These are phyloP conservation scores for Urochloa ruziziensis DNA, from an alignment of 176 grass and related monocot species.

Conservation along the genomic window DNA sequence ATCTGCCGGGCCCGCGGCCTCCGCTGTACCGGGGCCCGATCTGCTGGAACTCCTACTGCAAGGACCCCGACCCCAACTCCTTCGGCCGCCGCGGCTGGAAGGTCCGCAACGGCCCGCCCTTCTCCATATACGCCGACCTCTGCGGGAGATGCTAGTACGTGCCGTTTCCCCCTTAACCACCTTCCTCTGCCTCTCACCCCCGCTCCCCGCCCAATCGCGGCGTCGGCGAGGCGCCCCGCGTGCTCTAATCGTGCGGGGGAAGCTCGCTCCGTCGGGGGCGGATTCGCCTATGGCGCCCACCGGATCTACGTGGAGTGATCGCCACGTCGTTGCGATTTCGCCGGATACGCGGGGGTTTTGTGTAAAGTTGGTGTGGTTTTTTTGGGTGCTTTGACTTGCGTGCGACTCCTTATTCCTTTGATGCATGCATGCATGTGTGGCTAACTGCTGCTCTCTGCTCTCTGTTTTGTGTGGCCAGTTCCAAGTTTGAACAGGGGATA, in stretches of 20 bases:
- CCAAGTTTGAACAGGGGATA: constrained; percentile 77
- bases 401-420: constrained; percentile 35
- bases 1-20: constrained; percentile 34
- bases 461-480: constrained; percentile 40
- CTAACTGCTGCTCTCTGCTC: not conserved
- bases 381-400: constrained; percentile 50
- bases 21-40: constrained; percentile 45
- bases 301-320: constrained; percentile 72
- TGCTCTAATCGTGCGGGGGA: constrained; percentile 30
- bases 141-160: constrained; percentile 96
- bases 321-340: constrained; percentile 42
- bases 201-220: constrained; percentile 1
- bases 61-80: constrained; percentile 72
- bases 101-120: constrained; percentile 54
- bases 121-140: constrained; percentile 64
- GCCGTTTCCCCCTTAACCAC: constrained; percentile 32
- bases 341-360: constrained; percentile 29
- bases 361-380: constrained; percentile 35
- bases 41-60: constrained; percentile 97
- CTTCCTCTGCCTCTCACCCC: not conserved
- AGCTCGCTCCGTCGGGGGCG: constrained; percentile 16
- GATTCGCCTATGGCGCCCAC: constrained; percentile 51
- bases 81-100: constrained; percentile 72
- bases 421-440: constrained; percentile 46
- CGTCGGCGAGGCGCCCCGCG: not conserved